Conservation (phyloP, 1,139 yeast species). For the Geotrichum carabidarum region DNA sequence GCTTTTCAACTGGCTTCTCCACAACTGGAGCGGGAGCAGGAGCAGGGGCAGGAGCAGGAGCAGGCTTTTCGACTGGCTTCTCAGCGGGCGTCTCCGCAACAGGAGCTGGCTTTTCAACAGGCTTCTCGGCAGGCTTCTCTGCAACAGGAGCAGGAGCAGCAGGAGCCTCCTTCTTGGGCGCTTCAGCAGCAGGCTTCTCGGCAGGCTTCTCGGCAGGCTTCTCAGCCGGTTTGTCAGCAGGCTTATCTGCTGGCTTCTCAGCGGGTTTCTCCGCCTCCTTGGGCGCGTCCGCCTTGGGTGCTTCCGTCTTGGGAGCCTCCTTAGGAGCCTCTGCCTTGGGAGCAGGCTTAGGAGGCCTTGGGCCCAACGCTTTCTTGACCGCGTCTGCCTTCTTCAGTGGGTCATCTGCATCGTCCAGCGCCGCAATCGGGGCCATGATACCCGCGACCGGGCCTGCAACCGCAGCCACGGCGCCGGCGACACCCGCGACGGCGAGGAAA, state of each 20-base stretch:
- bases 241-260: not conserved
- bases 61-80: not conserved
- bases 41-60: not conserved
- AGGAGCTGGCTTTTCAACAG: slow-evolving; percentile 8
- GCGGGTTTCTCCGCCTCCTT: not conserved
- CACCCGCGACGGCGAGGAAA: slow-evolving; percentile 15
- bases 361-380: slow-evolving; percentile 10
- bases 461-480: slow-evolving; percentile 17
- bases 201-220: not conserved
- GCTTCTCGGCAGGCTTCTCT: slow-evolving; percentile 2
- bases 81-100: not conserved
- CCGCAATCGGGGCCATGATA: slow-evolving; percentile 16
- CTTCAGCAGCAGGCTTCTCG: not conserved
- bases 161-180: not conserved
- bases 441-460: slow-evolving; percentile 13
- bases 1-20: not conserved
- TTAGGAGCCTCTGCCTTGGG: slow-evolving; percentile 4
- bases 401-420: slow-evolving; percentile 14
- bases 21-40: not conserved
- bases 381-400: slow-evolving; percentile 10
- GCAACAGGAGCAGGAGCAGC: slow-evolving; percentile 3
- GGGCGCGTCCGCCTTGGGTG: slow-evolving; percentile 1
- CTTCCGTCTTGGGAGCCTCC: slow-evolving; percentile 3
- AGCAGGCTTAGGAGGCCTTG: not conserved
- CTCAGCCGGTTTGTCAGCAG: not conserved